Evolutionary conservation across 139 green algal genomes (phyloP), one percentile per base, ranked within the genome.

Genomic region (Chlamydomonas schloesseri): DNA sequence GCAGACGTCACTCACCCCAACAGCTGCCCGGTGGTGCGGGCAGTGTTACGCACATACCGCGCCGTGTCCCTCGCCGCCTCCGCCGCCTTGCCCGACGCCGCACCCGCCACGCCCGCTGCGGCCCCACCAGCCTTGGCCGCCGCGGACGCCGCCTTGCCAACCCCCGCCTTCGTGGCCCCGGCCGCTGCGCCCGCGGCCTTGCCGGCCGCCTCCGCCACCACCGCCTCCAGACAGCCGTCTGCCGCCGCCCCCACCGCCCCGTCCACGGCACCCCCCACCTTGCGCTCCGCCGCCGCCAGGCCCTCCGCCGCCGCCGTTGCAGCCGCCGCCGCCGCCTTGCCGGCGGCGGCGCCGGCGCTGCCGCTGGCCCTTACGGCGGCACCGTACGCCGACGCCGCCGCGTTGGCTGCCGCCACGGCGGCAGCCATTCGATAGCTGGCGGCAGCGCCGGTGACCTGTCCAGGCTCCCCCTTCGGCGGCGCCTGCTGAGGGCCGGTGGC

Each of bases 1-100:
- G n/a, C n/a, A n/a, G n/a, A n/a, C n/a, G n/a, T n/a, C 18, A 67
- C 76, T 28, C 58, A 83, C 76, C 60, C 60, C 11, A 73, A 28
- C 57, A 73, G 76, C 42, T 73, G 76, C 21, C 76, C 76, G 1
- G 76, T 42, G 36, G 76, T 83, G 26, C n/a, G 4, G 2, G 60
- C 62, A 28, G 36, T 62, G 36, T 29, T 42, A 5, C 24, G 5
- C 26, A 31, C 29, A 13, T 46, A 46, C 24, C 23, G 6, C 3
- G 76, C 55, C 36, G 34, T 58, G 0, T 18, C 75, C 10, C 6
- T 8, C 57, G 15, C 55, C 21, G 15, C 75, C 75, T 28, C 75
- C 57, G 21, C 76, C 26, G 42, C 58, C 6, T 37, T 26, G 28
- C 42, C 76, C 15, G 69, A 26, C 28, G 57, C 58, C 0, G 11